phyloP scores from a whole-genome alignment of 2,329 filamentous ascomycete species.

The Alternaria triticina region DNA sequence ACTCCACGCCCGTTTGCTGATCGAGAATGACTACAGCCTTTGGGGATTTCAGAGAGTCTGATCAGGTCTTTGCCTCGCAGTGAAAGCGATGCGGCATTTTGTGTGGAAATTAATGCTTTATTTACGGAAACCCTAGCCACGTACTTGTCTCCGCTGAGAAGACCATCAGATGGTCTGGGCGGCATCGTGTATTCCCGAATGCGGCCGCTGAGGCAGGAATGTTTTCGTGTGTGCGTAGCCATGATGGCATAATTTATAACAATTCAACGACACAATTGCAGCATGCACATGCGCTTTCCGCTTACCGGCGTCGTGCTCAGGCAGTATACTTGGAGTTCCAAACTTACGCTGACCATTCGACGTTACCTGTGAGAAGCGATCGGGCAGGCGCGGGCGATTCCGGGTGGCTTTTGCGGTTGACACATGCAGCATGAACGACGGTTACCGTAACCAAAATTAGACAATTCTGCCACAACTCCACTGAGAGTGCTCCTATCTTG shows the following conservation, averaged over 20 bases:
- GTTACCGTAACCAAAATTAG: slow-evolving; percentile 8
- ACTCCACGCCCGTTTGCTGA: neutral
- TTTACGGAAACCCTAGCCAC: neutral
- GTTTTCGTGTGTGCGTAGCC: neutral
- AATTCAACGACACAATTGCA: neutral
- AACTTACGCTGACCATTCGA: neutral
- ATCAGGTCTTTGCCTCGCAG: neutral
- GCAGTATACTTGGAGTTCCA: neutral
- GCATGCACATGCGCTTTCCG: neutral
- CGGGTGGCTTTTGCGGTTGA: neutral
- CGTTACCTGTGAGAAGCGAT: neutral
- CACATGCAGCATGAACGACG: neutral
- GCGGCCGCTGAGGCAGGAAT: neutral
- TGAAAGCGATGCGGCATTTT: neutral
- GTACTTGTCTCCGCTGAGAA: neutral
- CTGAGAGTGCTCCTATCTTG: neutral
- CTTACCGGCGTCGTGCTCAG: neutral
- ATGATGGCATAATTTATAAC: neutral
- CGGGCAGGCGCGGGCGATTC: slow-evolving; percentile 1
- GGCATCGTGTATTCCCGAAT: neutral
- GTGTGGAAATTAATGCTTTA: neutral
- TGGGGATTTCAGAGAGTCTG: neutral
- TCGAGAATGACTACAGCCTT: neutral
- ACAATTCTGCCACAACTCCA: neutral
- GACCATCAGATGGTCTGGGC: neutral